Percentiles rank a stretch among this genome's conserved stretches.
These are phyloP conservation scores for Xylaria multiplex DNA, from an alignment of 2,329 filamentous ascomycete species.

Conservation along the genomic window DNA sequence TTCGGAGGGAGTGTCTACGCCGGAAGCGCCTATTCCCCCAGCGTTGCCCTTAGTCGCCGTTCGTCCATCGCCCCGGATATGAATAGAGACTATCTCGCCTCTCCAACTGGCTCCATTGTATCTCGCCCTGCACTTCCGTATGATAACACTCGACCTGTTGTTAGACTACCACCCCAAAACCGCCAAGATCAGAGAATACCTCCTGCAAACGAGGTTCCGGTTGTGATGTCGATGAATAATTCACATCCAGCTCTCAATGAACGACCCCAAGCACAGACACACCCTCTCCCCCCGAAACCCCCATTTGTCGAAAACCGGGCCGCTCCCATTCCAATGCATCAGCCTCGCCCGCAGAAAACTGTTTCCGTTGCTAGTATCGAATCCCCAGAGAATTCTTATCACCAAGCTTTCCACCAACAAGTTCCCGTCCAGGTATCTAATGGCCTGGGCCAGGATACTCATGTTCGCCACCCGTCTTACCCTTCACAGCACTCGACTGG, in stretches of 20 bases:
- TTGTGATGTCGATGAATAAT: conserved; percentile 37
- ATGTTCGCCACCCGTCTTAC: conserved; percentile 75
- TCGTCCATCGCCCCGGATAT: conserved; percentile 79
- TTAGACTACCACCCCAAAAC: conserved; percentile 78
- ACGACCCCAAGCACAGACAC: conserved; percentile 66
- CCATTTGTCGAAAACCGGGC: conserved; percentile 66
- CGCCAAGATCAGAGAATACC: conserved; percentile 47
- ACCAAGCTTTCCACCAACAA: conserved; percentile 94
- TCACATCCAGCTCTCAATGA: conserved; percentile 60
- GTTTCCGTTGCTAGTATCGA: conserved; percentile 95
- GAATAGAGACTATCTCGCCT: conserved; percentile 78
- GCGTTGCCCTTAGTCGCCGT: conserved; percentile 85
- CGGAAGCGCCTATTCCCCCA: conserved; percentile 84
- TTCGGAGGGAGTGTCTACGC: conserved; percentile 74
- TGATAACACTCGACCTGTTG: conserved; percentile 76
- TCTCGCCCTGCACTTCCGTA: conserved; percentile 71
- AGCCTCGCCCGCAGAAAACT: conserved; percentile 92
- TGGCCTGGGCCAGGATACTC: conserved; percentile 66
- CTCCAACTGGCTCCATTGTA: conserved; percentile 81
- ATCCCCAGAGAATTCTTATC: conserved; percentile 73
- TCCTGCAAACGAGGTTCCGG: conserved; percentile 40
- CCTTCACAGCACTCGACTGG: conserved; percentile 76
- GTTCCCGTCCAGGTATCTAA: conserved; percentile 79
- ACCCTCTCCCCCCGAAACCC: conserved; percentile 68
- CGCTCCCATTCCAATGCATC: conserved; percentile 79